phyloP scores from a whole-genome alignment of 768 basidiomycete species.

The Agrocybe pediades region DNA sequence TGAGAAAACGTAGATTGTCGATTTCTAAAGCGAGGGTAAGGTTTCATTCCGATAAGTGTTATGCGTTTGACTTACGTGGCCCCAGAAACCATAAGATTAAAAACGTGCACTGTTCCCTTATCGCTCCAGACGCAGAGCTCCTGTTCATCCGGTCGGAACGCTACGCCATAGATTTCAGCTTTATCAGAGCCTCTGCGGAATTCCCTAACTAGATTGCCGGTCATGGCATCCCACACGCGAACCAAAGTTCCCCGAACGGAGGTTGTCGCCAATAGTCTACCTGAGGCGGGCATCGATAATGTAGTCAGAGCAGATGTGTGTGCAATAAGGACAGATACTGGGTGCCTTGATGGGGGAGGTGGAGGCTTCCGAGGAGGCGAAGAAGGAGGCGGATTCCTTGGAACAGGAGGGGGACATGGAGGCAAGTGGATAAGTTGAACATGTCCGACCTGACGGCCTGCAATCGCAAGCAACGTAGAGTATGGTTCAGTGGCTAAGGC shows the following conservation, averaged over 20 bases:
- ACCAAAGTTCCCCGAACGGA: slow-evolving; percentile 84
- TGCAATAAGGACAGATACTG: slow-evolving; percentile 81
- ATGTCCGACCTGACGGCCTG: slow-evolving; percentile 85
- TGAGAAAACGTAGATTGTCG: slow-evolving; percentile 84
- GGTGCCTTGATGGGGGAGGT: slow-evolving; percentile 58
- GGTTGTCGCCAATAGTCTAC: slow-evolving; percentile 80
- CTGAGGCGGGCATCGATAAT: slow-evolving; percentile 76
- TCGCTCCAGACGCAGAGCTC: slow-evolving; percentile 94
- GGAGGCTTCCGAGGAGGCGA: slow-evolving; percentile 56
- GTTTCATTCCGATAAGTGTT: slow-evolving; percentile 5
- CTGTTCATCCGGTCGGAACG: slow-evolving; percentile 83
- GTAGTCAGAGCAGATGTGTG: slow-evolving; percentile 81
- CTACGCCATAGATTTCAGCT: slow-evolving; percentile 89
- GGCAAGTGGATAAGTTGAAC: slow-evolving; percentile 87
- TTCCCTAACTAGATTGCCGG: slow-evolving; percentile 76
- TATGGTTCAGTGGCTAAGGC: slow-evolving; percentile 77
- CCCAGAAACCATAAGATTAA: slow-evolving; percentile 69
- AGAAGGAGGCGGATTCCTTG: slow-evolving; percentile 57
- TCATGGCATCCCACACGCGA: slow-evolving; percentile 79
- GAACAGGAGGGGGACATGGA: slow-evolving; percentile 66
- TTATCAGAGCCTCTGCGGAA: slow-evolving; percentile 86
- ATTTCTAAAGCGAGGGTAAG: slow-evolving; percentile 50
- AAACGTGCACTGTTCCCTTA: slow-evolving; percentile 92
- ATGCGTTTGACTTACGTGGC: slow-evolving; percentile 53
- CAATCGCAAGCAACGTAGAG: slow-evolving; percentile 82